Base-by-base conservation (phyloP, 2,329 filamentous ascomycete species). In the Parastagonospora nodorum region DNA sequence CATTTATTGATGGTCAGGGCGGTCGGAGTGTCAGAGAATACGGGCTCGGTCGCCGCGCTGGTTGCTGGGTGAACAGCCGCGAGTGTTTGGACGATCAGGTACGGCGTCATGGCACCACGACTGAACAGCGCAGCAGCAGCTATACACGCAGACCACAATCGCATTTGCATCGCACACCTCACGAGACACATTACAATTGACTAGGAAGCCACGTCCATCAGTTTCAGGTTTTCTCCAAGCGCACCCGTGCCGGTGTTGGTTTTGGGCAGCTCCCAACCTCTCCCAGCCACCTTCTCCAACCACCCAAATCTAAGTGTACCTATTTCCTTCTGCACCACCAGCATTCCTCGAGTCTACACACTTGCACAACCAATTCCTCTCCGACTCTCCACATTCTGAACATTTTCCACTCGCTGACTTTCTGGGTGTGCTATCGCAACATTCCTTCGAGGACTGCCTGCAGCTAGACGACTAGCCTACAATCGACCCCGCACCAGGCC, bases 221-320 rank as follows among this genome's bases (percentile, higher is more conserved):
- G 36, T 40, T 40, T 33, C 39, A 43, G 33, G 32, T 42, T 42
- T 44, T 39, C 37, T 24, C 5, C 8, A n/a, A 16, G 16, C 37
- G 30, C 30, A 32, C 24, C 11, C 11, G 37, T 19, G 15, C n/a
- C 16, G 37, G 16, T 9, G 24, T n/a, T 16, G 11, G 37, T 19
- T 52, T 51, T 43, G 44, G 53, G 38, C 45, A 42, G 29, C 51
- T 50, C 54, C 66, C 64, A 66, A 57, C 64, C 65, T 60, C 62
- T 53, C 57, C 63, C 64, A 67, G 60, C 65, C 66, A 46, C 55
- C 19, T 57, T 16, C 35, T 7, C 45, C 39, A 48, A 48, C 45
- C 58, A 58, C 58, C 51, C 57, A 64, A 61, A 60, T 60, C 60
- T 50, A 68, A 66, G 61, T 53, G 55, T 55, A 59, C 55, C 64